Percentiles rank a stretch among this genome's conserved stretches.
phyloP scores from a whole-genome alignment of 208 protist genomes.

The Vickermania ingenoplastis region DNA sequence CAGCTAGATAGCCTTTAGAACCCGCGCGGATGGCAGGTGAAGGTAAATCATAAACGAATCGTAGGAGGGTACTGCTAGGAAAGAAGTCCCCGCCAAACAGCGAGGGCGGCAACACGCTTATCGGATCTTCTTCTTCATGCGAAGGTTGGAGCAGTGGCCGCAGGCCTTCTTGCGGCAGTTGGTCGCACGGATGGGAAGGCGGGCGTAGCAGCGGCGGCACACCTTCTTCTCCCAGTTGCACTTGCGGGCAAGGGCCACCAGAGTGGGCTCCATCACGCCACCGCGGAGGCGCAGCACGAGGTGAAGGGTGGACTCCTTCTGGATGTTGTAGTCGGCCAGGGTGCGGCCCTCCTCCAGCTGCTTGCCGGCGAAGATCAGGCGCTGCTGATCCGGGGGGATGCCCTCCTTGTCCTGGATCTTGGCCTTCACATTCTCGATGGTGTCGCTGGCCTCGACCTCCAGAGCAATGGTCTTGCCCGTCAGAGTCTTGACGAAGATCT shows the following conservation, averaged over 20 bases:
- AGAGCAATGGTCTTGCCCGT: slow-evolving; percentile 98
- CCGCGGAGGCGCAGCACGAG: slow-evolving; percentile 94
- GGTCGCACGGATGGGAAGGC: slow-evolving; percentile 94
- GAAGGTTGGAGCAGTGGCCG: slow-evolving; percentile 97
- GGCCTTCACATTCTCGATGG: slow-evolving; percentile 96
- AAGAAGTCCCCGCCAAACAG: background rate
- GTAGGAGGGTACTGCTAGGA: background rate
- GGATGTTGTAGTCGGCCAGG: slow-evolving; percentile 98
- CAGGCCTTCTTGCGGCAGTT: slow-evolving; percentile 99
- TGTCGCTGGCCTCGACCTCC: slow-evolving; percentile 95
- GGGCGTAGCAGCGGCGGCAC: slow-evolving; percentile 98
- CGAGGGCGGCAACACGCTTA: slow-evolving; percentile 52
- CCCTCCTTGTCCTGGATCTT: slow-evolving; percentile 99
- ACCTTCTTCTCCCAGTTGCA: slow-evolving; percentile 99
- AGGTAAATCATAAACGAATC: too few species aligned
- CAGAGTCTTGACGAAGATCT: slow-evolving; percentile 95
- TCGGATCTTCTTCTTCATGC: slow-evolving; percentile 99
- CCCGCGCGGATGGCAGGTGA: too few species aligned
- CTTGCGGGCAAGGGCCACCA: slow-evolving; percentile 94
- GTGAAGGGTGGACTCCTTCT: slow-evolving; percentile 99
- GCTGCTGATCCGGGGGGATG: slow-evolving; percentile 92
- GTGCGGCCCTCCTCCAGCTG: slow-evolving; percentile 98
- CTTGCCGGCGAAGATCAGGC: slow-evolving; percentile 94
- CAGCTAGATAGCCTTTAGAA: too few species aligned
- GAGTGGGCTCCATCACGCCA: slow-evolving; percentile 96